Evolutionary conservation across 441 rosid species (phyloP), one percentile per base, ranked within the genome.

Genomic region (Brassica hybrid): DNA sequence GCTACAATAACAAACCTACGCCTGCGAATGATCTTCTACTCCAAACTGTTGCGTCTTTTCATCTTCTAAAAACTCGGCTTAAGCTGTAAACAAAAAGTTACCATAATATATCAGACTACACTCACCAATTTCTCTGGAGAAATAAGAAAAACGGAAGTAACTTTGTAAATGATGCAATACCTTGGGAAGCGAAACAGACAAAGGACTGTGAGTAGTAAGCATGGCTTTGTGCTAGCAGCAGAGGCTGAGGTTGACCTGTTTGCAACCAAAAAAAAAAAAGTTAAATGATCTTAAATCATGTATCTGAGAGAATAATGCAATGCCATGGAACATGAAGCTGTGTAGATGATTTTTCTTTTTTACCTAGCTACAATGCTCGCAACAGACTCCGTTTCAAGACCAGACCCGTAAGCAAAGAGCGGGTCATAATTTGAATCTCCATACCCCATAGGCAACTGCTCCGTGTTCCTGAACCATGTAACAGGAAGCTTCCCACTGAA

Each of bases 161-260:
- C 38, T 43, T 54, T 11, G 75, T 27, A 5, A 50, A 43, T 43
- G 52, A 50, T 14, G 4, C 56, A 69, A 21, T 83, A 86, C 88
- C 93, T 91, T 50, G 76, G 64, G 68, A 79, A 19, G 71, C 80
- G 79, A 71, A 72, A 85, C 71, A 84, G 76, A 76, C 72, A 63
- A 50, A 81, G 16, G 34, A 86, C 14, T 30, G 82, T 7, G 18
- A 82, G 32, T 32, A 82, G 30, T 32, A 76, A 32, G 78, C 59
- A 77, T 8, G 90, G 88, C 78, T 82, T 81, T 73, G 50, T 30
- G 23, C 67, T 68, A 76, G 66, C 69, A 56, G 75, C 67, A 63
- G 98, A 87, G 19, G 84, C 74, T 60, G 98, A 90, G 8, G 89
- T 88, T 67, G 93, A 85, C 88, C 97, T 91, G 56, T 69, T 76